These are phyloP conservation scores for Pichia deserticola DNA, from an alignment of 805 yeast species.

Conservation along the genomic window DNA sequence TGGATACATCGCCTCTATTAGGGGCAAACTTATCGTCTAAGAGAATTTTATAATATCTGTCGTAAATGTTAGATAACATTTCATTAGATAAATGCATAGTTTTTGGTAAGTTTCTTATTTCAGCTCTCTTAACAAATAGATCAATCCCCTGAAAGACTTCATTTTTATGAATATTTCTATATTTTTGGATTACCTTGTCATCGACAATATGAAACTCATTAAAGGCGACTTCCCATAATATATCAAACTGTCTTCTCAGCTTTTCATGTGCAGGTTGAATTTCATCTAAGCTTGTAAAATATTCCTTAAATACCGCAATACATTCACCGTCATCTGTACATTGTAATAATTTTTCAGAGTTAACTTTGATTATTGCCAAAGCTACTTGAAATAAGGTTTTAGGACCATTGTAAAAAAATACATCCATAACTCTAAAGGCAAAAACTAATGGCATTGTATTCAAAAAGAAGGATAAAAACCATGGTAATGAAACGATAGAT, in stretches of 20 bases:
- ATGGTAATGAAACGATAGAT: conserved; percentile 88
- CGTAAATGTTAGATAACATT: conserved; percentile 69
- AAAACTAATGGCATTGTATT: conserved; percentile 92
- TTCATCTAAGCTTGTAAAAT: conserved; percentile 69
- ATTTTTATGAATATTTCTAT: conserved; percentile 63
- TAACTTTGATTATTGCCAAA: conserved; percentile 78
- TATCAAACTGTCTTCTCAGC: conserved; percentile 78
- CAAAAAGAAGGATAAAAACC: conserved; percentile 88
- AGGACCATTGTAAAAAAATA: conserved; percentile 84
- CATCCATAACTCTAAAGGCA: conserved; percentile 87
- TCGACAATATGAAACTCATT: conserved; percentile 79
- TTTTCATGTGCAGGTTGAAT: conserved; percentile 57
- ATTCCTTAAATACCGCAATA: conserved; percentile 75
- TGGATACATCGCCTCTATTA: conserved; percentile 58
- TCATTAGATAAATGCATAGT: conserved; percentile 51
- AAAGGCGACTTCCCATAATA: conserved; percentile 83
- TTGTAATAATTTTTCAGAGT: conserved; percentile 73
- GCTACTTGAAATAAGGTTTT: conserved; percentile 88
- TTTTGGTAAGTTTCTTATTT: conserved; percentile 77
- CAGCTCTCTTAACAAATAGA: conserved; percentile 84
- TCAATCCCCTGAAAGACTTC: conserved; percentile 82
- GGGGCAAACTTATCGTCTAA: conserved; percentile 52
- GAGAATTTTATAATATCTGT: conserved; percentile 71
- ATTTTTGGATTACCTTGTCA: conserved; percentile 62
- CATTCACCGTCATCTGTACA: conserved; percentile 91